These are phyloP conservation scores for Arctium lappa DNA, from an alignment of 129 eudicot species.

Conservation along the genomic window DNA sequence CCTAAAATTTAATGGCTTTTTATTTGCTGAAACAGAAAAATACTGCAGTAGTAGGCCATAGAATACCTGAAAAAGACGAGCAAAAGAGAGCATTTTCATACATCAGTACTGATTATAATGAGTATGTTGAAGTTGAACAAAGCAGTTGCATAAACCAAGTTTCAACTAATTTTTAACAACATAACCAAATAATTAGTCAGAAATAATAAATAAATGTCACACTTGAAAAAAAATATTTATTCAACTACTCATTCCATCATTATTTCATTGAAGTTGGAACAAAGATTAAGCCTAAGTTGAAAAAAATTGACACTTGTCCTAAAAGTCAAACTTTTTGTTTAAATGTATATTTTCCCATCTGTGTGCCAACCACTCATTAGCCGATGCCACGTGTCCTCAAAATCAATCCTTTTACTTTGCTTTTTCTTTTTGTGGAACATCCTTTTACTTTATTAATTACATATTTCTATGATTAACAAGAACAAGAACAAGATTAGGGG, in stretches of 20 bases:
- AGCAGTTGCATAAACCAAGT: not conserved
- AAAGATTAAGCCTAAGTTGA: not conserved
- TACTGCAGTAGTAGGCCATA: conserved; percentile 90
- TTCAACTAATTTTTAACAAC: not conserved
- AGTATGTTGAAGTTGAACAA: not conserved
- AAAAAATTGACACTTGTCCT: not conserved
- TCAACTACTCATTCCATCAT: not conserved
- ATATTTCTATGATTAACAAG: too few relatives aligned
- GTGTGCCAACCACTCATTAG: not conserved
- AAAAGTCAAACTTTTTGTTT: not conserved
- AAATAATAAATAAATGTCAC: not conserved
- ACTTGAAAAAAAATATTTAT: not conserved
- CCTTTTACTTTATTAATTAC: not conserved
- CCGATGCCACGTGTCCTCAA: not conserved
- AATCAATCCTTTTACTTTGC: not conserved
- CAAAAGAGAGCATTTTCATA: not conserved
- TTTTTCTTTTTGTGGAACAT: not conserved
- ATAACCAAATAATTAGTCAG: not conserved
- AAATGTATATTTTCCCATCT: not conserved
- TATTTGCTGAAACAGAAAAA: conserved; percentile 81
- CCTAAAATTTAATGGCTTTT: conserved; percentile 68
- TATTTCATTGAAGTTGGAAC: too few relatives aligned
- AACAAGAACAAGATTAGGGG: not conserved
- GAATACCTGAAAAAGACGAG: conserved; percentile 53
- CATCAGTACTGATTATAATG: not conserved